Percentiles rank a stretch among this genome's conserved stretches.
Conservation (phyloP, 441 rosid genomes). For the Geranium incanum region DNA sequence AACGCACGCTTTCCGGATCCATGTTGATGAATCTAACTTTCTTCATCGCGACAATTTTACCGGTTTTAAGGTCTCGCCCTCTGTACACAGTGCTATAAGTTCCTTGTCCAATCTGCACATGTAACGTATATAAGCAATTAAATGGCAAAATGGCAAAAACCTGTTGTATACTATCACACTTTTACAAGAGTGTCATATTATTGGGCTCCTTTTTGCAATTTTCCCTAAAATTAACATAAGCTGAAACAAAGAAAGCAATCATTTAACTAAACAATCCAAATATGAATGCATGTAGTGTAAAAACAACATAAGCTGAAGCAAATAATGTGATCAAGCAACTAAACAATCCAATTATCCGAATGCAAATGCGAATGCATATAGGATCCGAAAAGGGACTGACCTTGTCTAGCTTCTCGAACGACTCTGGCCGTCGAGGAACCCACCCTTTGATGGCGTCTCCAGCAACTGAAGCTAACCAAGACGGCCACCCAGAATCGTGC, state of each 20-base stretch:
- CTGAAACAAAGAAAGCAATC: too few relatives aligned
- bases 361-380: neutral
- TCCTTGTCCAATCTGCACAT: conserved; percentile 93
- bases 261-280: neutral
- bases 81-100: conserved; percentile 94
- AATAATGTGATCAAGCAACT: neutral
- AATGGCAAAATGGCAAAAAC: neutral
- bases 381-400: conserved; percentile 34
- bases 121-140: conserved; percentile 10
- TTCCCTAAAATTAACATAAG: too few relatives aligned
- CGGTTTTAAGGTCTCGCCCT: conserved; percentile 85
- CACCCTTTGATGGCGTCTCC: conserved; percentile 94
- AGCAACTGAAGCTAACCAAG: conserved; percentile 91
- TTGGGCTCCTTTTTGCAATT: too few relatives aligned
- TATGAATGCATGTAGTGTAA: neutral
- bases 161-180: too few relatives aligned
- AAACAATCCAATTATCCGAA: neutral
- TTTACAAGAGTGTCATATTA: too few relatives aligned
- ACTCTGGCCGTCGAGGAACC: conserved; percentile 91
- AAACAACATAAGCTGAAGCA: too few relatives aligned
- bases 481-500: conserved; percentile 95
- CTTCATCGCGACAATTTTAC: conserved; percentile 92
- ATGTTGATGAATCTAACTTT: conserved; percentile 89
- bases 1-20: conserved; percentile 96
- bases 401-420: conserved; percentile 92